Evolutionary conservation across 176 grass and related monocot species (phyloP).

Genomic region (Saccharum officinarum): DNA sequence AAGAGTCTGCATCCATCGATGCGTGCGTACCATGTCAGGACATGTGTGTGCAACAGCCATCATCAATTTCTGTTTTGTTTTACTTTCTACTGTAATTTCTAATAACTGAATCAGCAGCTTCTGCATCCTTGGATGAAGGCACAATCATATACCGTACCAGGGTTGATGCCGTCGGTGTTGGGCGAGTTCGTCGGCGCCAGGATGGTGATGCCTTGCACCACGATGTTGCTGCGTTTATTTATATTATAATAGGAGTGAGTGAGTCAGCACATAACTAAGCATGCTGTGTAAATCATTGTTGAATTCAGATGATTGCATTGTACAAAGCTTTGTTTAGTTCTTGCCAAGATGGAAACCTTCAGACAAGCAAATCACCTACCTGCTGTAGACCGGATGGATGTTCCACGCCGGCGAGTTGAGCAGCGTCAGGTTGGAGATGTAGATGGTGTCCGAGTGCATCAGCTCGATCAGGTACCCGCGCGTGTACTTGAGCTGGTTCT

Average conservation of each 20-base stretch:
- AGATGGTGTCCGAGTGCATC: constrained; percentile 57
- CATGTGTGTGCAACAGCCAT: not conserved
- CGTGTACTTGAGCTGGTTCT: constrained; percentile 86
- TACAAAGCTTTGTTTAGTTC: not conserved
- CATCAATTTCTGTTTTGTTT: not conserved
- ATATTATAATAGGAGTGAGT: not conserved
- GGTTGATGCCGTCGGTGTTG: constrained; percentile 97
- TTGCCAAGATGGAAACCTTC: no score
- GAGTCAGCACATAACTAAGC: not conserved
- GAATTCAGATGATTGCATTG: not conserved
- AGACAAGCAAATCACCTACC: not conserved
- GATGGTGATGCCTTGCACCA: constrained; percentile 73
- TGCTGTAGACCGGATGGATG: constrained; percentile 94
- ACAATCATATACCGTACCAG: not conserved
- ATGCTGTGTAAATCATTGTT: no score
- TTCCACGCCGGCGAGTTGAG: constrained; percentile 91
- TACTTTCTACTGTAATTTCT: not conserved
- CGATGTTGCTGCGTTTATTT: constrained; percentile 45
- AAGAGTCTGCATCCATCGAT: constrained; percentile 48
- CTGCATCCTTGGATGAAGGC: not conserved
- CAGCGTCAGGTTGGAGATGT: constrained; percentile 88
- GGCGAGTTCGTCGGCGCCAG: constrained; percentile 73
- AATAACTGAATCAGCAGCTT: not conserved
- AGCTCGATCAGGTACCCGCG: constrained; percentile 85
- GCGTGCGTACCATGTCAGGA: no score